Evolutionary conservation across 2,329 filamentous ascomycete species (phyloP).

Genomic region (Trichophyton simii): DNA sequence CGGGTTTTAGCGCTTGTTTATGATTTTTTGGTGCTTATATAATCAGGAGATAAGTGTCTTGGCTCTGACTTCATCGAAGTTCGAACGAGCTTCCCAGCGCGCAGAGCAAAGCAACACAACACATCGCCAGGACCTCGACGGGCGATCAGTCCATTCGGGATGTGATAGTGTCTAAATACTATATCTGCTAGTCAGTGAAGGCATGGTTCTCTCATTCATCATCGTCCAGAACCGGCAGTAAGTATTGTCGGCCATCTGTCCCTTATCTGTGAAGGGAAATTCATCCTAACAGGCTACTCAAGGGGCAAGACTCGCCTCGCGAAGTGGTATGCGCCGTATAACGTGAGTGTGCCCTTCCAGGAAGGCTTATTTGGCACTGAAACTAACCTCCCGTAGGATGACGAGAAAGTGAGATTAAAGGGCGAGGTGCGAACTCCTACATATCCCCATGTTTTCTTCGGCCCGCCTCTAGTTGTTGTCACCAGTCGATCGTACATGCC

Average conservation of each 20-base stretch:
- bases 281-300: not conserved
- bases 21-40: not conserved
- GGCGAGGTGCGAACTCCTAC: constrained; percentile 56
- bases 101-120: not conserved
- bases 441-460: not conserved
- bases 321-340: constrained; percentile 98
- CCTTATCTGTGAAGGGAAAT: not conserved
- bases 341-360: constrained; percentile 35
- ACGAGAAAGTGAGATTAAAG: constrained; percentile 98
- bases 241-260: constrained; percentile 12
- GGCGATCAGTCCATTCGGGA: not conserved
- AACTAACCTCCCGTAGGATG: constrained; percentile 46
- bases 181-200: constrained; percentile 9
- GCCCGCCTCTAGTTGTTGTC: not conserved
- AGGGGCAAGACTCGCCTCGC: constrained; percentile 97
- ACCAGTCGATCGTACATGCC: not conserved
- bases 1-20: not conserved
- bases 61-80: not conserved
- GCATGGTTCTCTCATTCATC: constrained; percentile 67
- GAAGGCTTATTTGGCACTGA: not conserved
- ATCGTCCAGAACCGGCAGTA: constrained; percentile 83
- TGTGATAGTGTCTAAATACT: not conserved
- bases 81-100: not conserved
- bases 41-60: not conserved
- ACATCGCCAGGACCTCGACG: not conserved